Percentiles rank a stretch among this genome's conserved stretches.
These are phyloP conservation scores for Acer yangbiense DNA, from an alignment of 345 rosid genomes.

Conservation along the genomic window DNA sequence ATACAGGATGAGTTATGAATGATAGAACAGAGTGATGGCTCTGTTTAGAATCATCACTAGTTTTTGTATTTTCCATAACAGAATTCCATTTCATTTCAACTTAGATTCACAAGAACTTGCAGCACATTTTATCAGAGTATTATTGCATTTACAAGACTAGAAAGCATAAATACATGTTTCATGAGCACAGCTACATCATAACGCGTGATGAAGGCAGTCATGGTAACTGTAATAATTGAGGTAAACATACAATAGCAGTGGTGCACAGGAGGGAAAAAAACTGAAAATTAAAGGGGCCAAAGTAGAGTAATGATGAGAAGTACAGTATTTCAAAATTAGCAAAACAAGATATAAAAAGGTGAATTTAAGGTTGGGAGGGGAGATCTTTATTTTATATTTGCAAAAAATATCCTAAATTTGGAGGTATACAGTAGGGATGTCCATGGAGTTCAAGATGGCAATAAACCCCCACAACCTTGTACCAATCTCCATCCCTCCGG, in stretches of 20 bases:
- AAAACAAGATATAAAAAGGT: neutral
- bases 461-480: neutral
- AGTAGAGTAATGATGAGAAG: neutral
- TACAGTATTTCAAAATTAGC: neutral
- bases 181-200: neutral
- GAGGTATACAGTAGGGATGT: neutral
- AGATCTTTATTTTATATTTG: neutral
- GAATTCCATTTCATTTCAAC: neutral
- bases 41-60: neutral
- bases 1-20: neutral
- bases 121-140: neutral
- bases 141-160: neutral
- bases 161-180: neutral
- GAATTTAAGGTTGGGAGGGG: neutral
- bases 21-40: neutral
- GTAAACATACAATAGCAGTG: neutral
- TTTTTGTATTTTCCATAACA: neutral
- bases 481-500: neutral
- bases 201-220: neutral
- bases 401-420: neutral
- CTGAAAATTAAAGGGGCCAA: neutral
- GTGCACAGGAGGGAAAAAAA: neutral
- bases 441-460: neutral
- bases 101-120: neutral
- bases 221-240: neutral